Percentiles rank a stretch among this genome's conserved stretches.
Conservation (phyloP, 257 asterid species). For the Jaltomata sinuosa region DNA sequence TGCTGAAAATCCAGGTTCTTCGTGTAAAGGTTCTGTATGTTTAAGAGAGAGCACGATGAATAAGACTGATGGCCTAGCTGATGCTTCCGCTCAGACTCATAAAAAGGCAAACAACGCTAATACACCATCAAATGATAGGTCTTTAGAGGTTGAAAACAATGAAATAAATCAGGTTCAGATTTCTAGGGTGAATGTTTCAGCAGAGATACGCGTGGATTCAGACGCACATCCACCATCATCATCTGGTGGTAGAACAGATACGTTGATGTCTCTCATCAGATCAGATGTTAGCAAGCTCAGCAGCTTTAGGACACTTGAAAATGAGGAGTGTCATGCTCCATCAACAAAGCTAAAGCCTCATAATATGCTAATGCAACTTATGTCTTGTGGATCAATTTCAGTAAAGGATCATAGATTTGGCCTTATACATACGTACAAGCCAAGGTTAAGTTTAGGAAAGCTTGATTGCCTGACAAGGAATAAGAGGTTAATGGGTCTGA, state of each 20-base stretch:
- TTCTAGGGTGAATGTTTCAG: constrained; percentile 27
- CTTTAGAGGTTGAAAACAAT: constrained; percentile 21
- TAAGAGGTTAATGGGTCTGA: constrained; percentile 51
- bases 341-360: constrained; percentile 61
- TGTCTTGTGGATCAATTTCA: constrained; percentile 83
- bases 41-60: constrained; percentile 60
- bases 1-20: constrained; percentile 40
- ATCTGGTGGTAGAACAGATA: constrained; percentile 57
- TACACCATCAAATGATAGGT: constrained; percentile 44
- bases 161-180: constrained; percentile 7
- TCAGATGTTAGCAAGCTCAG: constrained; percentile 70
- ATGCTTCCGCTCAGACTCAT: constrained; percentile 82
- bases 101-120: constrained; percentile 26
- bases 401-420: constrained; percentile 83
- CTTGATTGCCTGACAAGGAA: constrained; percentile 57
- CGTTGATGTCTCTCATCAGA: constrained; percentile 77
- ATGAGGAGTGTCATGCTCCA: constrained; percentile 41
- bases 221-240: constrained; percentile 65
- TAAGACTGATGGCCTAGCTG: constrained; percentile 59
- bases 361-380: constrained; percentile 78
- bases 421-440: constrained; percentile 62
- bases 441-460: constrained; percentile 70
- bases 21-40: constrained; percentile 49
- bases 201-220: constrained; percentile 33
- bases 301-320: constrained; percentile 59